Evolutionary conservation across 345 rosid species (phyloP).

Genomic region (Eucalyptus polybractea): DNA sequence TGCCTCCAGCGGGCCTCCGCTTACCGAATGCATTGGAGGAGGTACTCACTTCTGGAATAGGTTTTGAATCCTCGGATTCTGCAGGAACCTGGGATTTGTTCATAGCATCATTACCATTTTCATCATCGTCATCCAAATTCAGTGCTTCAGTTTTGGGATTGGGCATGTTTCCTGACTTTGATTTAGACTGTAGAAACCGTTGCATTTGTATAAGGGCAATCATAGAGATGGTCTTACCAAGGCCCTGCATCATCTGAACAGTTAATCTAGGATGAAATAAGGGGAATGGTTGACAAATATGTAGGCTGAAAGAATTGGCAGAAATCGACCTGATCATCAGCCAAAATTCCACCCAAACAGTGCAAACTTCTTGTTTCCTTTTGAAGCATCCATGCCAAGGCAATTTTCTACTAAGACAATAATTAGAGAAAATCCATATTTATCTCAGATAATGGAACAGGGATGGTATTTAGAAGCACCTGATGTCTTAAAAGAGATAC

Average conservation of each 20-base stretch:
- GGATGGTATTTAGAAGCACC: constrained; percentile 26
- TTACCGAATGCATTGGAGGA: constrained; percentile 23
- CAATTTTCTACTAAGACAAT: constrained; percentile 65
- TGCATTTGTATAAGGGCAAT: constrained; percentile 90
- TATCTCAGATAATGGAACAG: background rate
- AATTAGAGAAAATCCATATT: background rate
- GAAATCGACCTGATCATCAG: constrained; percentile 89
- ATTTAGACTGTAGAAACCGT: constrained; percentile 36
- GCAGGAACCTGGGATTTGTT: constrained; percentile 26
- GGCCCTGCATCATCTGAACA: constrained; percentile 41
- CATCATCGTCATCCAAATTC: constrained; percentile 78
- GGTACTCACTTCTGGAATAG: constrained; percentile 37
- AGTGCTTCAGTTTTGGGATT: constrained; percentile 55
- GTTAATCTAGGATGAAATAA: background rate
- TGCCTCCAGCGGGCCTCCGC: constrained; percentile 75
- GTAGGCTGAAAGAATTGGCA: background rate
- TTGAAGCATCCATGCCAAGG: constrained; percentile 94
- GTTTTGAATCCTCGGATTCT: constrained; percentile 17
- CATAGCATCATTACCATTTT: constrained; percentile 16
- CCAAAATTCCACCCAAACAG: constrained; percentile 93
- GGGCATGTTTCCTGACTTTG: constrained; percentile 31
- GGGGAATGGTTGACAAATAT: background rate
- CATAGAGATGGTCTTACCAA: constrained; percentile 92
- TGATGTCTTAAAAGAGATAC: constrained; percentile 89
- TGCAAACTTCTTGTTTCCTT: constrained; percentile 76